Percentiles rank a stretch among this genome's conserved stretches.
These are phyloP conservation scores for Paramecium pentaurelia DNA, from an alignment of 73 alveolate species.

Conservation along the genomic window DNA sequence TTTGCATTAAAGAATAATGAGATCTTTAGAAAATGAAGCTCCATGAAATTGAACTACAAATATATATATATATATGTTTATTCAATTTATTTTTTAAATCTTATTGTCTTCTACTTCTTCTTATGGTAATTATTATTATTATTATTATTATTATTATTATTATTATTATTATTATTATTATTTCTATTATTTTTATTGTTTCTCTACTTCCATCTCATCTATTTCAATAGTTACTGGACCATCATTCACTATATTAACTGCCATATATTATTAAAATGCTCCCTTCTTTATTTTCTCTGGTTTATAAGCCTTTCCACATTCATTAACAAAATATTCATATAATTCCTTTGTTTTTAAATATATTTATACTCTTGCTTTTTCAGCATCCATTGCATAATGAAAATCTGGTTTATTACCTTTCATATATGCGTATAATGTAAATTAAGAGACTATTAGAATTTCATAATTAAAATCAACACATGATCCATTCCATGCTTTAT, in stretches of 20 bases:
- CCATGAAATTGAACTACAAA: neutral
- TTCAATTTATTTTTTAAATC: neutral
- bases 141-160: neutral
- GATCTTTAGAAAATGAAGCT: neutral
- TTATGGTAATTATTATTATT: neutral
- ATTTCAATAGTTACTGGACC: slow-evolving; percentile 31
- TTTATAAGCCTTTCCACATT: neutral
- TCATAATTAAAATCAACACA: slow-evolving; percentile 14
- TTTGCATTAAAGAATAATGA: neutral
- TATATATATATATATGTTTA: neutral
- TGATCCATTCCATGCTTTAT: slow-evolving; percentile 9
- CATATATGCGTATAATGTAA: slow-evolving; percentile 9
- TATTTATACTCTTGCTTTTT: neutral
- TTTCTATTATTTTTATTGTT: neutral
- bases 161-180: neutral
- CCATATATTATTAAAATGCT: slow-evolving; percentile 35
- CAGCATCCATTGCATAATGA: slow-evolving; percentile 13
- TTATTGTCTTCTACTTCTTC: neutral
- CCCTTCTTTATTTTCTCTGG: slow-evolving; percentile 34
- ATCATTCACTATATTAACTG: slow-evolving; percentile 34
- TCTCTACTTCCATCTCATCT: neutral
- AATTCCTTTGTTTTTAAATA: neutral
- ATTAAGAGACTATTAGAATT: slow-evolving; percentile 24
- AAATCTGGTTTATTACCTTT: slow-evolving; percentile 45
- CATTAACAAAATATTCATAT: neutral